A percentile compares a stretch with the other conserved stretches of the same genome.
Conservation (phyloP, 2,329 filamentous ascomycete species). For the Trichoderma harzianum region DNA sequence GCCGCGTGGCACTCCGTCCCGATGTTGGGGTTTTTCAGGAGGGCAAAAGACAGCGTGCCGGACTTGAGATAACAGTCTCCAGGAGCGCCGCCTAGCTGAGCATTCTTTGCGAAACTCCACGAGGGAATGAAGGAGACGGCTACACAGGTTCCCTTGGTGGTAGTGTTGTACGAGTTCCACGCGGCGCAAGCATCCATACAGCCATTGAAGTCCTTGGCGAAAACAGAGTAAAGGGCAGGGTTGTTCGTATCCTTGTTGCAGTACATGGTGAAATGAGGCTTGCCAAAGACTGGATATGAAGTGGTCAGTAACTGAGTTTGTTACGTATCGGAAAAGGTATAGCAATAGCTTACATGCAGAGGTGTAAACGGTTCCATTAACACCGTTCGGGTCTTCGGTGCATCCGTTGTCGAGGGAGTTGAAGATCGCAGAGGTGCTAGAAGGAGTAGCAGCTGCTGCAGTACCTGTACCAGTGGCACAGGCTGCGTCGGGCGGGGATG, state of each 20-base stretch:
- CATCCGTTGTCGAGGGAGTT: slow-evolving; percentile 8
- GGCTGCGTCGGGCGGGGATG: neutral
- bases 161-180: neutral
- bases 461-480: neutral
- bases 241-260: slow-evolving; percentile 2
- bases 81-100: neutral
- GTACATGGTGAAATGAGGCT: slow-evolving; percentile 2
- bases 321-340: too few species aligned
- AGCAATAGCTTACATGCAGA: neutral
- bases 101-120: neutral
- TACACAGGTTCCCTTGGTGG: neutral
- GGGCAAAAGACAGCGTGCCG: neutral
- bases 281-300: neutral
- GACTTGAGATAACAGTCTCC: slow-evolving; percentile 15
- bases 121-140: slow-evolving; percentile 6
- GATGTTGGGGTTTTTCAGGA: neutral
- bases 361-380: neutral
- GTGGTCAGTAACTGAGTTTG: neutral
- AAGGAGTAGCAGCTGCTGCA: neutral
- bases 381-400: neutral
- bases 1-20: slow-evolving; percentile 1
- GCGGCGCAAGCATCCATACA: slow-evolving; percentile 10
- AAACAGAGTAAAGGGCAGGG: neutral
- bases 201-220: slow-evolving; percentile 1
- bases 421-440: neutral